Percentiles rank a stretch among this genome's conserved stretches.
Evolutionary conservation across 202 grass and related monocot genomes (phyloP).

Genomic region (Tripidium arundinaceum): DNA sequence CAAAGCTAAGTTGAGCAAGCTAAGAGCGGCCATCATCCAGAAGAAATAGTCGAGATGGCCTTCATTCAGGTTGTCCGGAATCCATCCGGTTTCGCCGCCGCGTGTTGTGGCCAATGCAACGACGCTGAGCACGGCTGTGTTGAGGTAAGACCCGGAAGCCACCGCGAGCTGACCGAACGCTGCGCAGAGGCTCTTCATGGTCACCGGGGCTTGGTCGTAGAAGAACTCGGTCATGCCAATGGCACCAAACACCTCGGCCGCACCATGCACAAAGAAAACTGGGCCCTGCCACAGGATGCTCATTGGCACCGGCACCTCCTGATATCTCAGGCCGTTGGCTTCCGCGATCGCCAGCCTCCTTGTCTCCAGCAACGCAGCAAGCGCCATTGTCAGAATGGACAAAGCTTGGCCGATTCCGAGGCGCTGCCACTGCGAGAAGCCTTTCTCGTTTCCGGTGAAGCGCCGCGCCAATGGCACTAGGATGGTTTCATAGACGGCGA

Average conservation of each 20-base stretch:
- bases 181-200: slow-evolving; percentile 40
- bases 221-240: slow-evolving; percentile 43
- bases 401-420: slow-evolving; percentile 28
- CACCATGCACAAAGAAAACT: slow-evolving; percentile 23
- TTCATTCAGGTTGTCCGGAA: slow-evolving; percentile 38
- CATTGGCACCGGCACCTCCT: slow-evolving; percentile 23
- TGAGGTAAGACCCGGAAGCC: slow-evolving; percentile 26
- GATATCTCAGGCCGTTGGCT: neutral
- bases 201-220: slow-evolving; percentile 32
- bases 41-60: slow-evolving; percentile 35
- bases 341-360: slow-evolving; percentile 21
- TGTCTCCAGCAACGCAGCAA: slow-evolving; percentile 26
- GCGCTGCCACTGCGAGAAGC: slow-evolving; percentile 24
- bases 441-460: slow-evolving; percentile 21
- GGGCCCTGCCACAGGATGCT: slow-evolving; percentile 48
- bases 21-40: slow-evolving; percentile 25
- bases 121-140: slow-evolving; percentile 15
- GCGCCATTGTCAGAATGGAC: slow-evolving; percentile 18
- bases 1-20: slow-evolving; percentile 1
- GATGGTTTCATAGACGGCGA: slow-evolving; percentile 29
- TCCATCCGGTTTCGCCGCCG: slow-evolving; percentile 19
- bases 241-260: slow-evolving; percentile 9
- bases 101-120: slow-evolving; percentile 1
- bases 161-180: slow-evolving; percentile 35
- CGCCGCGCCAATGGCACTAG: slow-evolving; percentile 11